A percentile compares a stretch with the other conserved stretches of the same genome.
These are phyloP conservation scores for Crithidia bombi DNA, from an alignment of 208 protist genomes.

Conservation along the genomic window DNA sequence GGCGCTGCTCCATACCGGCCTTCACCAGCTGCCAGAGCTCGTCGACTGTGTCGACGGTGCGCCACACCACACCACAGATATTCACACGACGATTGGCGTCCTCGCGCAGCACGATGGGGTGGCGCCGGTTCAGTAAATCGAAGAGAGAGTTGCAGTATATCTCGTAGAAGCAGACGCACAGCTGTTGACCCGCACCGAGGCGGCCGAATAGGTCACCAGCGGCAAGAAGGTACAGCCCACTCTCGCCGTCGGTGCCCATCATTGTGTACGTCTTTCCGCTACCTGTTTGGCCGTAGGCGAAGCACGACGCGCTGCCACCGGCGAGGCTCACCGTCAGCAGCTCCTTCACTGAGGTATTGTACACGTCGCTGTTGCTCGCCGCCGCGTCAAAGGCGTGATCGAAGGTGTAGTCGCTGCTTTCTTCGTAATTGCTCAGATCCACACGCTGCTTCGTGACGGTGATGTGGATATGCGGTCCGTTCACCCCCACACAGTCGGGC, in stretches of 20 bases:
- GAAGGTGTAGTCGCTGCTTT: slow-evolving; percentile 94
- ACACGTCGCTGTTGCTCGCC: slow-evolving; percentile 85
- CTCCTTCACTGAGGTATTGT: slow-evolving; percentile 70
- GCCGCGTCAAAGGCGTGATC: slow-evolving; percentile 91
- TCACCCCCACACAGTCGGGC: slow-evolving; percentile 58
- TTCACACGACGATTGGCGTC: slow-evolving; percentile 90
- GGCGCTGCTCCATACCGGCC: slow-evolving; percentile 80
- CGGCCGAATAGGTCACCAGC: slow-evolving; percentile 90
- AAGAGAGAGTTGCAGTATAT: slow-evolving; percentile 97
- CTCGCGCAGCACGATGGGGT: slow-evolving; percentile 90
- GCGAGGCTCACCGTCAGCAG: slow-evolving; percentile 89
- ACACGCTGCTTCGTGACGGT: slow-evolving; percentile 86
- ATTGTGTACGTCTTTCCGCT: slow-evolving; percentile 96
- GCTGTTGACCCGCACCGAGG: slow-evolving; percentile 41
- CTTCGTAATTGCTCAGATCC: slow-evolving; percentile 95
- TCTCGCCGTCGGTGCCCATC: slow-evolving; percentile 71
- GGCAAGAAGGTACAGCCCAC: slow-evolving; percentile 92
- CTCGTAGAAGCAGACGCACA: slow-evolving; percentile 92
- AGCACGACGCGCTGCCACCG: slow-evolving; percentile 94
- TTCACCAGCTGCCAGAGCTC: slow-evolving; percentile 80
- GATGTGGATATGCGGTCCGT: slow-evolving; percentile 52
- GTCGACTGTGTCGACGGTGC: slow-evolving; percentile 45
- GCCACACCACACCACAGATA: slow-evolving; percentile 91
- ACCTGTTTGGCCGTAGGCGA: slow-evolving; percentile 93
- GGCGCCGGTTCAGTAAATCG: slow-evolving; percentile 92